Conservation (phyloP, 768 basidiomycete species). For the Lactarius quietus region DNA sequence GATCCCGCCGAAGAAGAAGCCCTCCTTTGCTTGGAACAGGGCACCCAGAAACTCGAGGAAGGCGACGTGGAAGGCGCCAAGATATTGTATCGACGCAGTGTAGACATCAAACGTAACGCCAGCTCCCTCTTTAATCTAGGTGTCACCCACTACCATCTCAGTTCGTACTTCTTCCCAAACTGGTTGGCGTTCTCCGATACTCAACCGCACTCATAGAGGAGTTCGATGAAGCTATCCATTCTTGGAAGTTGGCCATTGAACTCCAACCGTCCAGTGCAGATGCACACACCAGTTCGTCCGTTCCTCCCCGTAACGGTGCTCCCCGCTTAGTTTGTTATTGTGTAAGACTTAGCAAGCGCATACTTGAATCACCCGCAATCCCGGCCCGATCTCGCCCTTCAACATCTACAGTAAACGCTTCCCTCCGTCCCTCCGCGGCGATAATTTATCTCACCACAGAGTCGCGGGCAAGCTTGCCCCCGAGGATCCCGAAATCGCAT, state of each 20-base stretch:
- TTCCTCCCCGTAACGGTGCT: conserved; percentile 17
- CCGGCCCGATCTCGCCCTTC: conserved; percentile 81
- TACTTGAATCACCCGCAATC: conserved; percentile 79
- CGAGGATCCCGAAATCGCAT: conserved; percentile 87
- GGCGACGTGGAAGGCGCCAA: conserved; percentile 82
- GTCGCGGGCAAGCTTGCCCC: conserved; percentile 80
- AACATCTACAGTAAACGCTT: conserved; percentile 67
- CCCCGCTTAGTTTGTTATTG: conserved; percentile 26
- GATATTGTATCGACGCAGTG: conserved; percentile 70
- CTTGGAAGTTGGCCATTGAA: conserved; percentile 82
- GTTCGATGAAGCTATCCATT: conserved; percentile 78
- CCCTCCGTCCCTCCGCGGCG: conserved; percentile 29
- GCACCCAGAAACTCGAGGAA: conserved; percentile 80
- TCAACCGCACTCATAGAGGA: conserved; percentile 53
- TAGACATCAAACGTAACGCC: conserved; percentile 74
- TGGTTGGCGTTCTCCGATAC: conserved; percentile 3
- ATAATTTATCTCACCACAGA: conserved; percentile 41
- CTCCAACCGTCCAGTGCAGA: conserved; percentile 82
- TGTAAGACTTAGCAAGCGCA: conserved; percentile 78
- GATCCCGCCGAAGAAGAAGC: conserved; percentile 84
- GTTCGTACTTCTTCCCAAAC: conserved; percentile 42
- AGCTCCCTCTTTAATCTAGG: conserved; percentile 86
- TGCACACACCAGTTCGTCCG: conserved; percentile 74
- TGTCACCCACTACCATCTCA: conserved; percentile 86
- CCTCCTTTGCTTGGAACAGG: conserved; percentile 73